Conservation (phyloP, 1,284 basidiomycete species). For the Caloboletus firmus region DNA sequence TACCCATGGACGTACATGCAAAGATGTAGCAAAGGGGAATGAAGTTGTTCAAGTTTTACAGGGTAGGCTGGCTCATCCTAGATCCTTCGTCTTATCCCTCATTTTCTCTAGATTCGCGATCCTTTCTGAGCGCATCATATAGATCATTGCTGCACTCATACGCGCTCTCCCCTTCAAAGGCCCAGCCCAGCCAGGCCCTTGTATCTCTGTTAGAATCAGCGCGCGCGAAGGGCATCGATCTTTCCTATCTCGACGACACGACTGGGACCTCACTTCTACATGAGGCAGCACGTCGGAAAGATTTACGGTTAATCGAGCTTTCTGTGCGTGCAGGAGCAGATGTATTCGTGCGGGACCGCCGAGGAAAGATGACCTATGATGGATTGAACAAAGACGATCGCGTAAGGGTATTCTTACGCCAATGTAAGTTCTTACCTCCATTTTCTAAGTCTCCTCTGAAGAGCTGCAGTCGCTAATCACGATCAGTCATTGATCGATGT, state of each 20-base stretch:
- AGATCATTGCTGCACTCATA: conserved; percentile 74
- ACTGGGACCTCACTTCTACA: conserved; percentile 82
- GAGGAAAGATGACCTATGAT: conserved; percentile 77
- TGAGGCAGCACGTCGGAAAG: conserved; percentile 83
- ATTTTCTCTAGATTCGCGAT: conserved; percentile 67
- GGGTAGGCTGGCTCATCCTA: conserved; percentile 36
- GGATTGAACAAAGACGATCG: conserved; percentile 73
- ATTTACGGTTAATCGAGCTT: conserved; percentile 81
- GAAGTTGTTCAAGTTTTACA: conserved; percentile 75
- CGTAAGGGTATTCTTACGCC: conserved; percentile 80
- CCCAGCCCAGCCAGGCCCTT: conserved; percentile 51
- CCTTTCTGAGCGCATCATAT: conserved; percentile 76
- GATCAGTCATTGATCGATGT: conserved; percentile 65
- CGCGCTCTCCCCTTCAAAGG: conserved; percentile 52
- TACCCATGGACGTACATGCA: conserved; percentile 64
- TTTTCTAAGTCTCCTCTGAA: conserved; percentile 1
- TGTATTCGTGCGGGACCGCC: conserved; percentile 83
- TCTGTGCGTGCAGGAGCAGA: conserved; percentile 86
- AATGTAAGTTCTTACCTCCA: conserved; percentile 56
- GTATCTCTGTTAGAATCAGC: conserved; percentile 61
- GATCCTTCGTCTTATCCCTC: conserved; percentile 2
- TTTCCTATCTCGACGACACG: conserved; percentile 74
- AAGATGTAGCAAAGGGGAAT: conserved; percentile 75
- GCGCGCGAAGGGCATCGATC: conserved; percentile 58
- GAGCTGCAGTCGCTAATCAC: conserved; percentile 67